phyloP scores from a whole-genome alignment of 306 rosid genomes.

The Argentina anserina region DNA sequence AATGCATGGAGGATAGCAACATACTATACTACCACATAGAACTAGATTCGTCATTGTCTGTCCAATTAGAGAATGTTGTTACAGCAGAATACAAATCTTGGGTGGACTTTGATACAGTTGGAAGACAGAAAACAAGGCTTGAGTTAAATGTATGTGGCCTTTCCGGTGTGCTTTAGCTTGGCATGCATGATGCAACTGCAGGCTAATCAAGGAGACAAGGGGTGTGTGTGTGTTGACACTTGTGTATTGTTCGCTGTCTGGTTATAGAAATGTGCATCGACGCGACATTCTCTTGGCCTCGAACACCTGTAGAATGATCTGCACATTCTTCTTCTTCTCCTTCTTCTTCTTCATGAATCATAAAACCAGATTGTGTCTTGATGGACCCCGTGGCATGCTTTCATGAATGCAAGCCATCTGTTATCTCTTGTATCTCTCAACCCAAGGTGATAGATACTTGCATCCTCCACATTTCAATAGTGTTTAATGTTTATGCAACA shows the following conservation, averaged over 20 bases:
- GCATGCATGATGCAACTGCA: neutral
- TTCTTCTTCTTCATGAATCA: neutral
- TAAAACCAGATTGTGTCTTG: neutral
- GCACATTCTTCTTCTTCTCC: neutral
- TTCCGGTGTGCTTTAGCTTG: neutral
- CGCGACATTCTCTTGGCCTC: neutral
- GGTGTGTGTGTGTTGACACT: neutral
- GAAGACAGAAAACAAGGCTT: neutral
- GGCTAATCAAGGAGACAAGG: neutral
- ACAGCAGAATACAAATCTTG: neutral
- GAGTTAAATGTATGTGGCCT: neutral
- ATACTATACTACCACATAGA: neutral
- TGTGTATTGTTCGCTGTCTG: neutral
- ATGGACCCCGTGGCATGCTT: neutral
- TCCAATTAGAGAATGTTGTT: neutral
- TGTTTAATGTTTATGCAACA: neutral
- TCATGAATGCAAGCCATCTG: neutral
- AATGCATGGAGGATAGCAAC: neutral
- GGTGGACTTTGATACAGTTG: neutral
- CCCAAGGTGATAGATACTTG: neutral
- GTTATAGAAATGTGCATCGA: neutral
- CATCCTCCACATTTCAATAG: neutral
- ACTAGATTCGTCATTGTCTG: neutral
- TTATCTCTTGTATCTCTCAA: neutral
- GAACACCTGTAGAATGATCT: neutral